Percentiles rank a stretch among this genome's conserved stretches.
phyloP scores from a whole-genome alignment of 202 grass and related monocot species.

The Digitaria exilis region DNA sequence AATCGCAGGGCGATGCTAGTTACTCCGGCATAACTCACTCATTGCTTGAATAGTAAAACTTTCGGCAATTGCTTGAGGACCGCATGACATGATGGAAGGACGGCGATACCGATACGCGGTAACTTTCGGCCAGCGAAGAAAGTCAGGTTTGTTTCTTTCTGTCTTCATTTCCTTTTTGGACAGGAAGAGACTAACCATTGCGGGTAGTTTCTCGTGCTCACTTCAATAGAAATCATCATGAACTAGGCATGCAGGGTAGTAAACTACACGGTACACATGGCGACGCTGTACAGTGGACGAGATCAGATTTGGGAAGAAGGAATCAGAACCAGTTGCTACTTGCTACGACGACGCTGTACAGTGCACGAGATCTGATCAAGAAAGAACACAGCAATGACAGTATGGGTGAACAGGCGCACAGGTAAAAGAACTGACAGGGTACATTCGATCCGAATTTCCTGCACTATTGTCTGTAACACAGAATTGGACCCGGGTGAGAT shows the following conservation, averaged over 20 bases:
- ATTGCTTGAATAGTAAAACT: background rate
- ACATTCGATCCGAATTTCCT: background rate
- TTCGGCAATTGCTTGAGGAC: too few species aligned
- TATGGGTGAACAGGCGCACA: background rate
- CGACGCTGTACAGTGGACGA: background rate
- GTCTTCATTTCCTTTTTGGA: background rate
- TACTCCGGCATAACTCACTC: background rate
- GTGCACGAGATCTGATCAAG: background rate
- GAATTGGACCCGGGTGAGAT: slow-evolving; percentile 1
- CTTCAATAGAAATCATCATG: background rate
- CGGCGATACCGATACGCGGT: background rate
- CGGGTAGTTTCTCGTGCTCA: background rate
- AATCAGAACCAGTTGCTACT: background rate
- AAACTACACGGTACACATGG: background rate
- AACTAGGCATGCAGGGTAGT: background rate
- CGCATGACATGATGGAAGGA: background rate
- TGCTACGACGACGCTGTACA: background rate
- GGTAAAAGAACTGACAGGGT: background rate
- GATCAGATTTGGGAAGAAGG: background rate
- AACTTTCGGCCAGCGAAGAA: background rate
- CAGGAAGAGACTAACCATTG: background rate
- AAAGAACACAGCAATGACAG: background rate
- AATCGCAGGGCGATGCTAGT: background rate
- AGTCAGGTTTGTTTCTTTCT: too few species aligned
- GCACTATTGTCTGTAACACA: background rate